phyloP scores from a whole-genome alignment of 768 basidiomycete species.

The Solioccasus polychromus region DNA sequence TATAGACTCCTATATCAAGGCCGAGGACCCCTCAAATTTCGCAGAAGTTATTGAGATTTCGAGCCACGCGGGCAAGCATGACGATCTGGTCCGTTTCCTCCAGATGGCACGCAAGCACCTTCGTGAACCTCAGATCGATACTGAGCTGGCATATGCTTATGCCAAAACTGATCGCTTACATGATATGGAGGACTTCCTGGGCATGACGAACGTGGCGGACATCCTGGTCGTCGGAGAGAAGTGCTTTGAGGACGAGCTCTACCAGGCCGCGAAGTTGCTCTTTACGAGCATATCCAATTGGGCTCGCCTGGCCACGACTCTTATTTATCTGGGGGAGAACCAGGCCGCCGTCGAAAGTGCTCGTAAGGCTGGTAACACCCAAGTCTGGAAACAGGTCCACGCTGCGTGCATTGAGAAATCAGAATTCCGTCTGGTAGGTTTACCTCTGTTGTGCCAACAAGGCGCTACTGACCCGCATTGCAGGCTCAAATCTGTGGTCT shows the following conservation, averaged over 20 bases:
- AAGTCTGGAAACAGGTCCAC: conserved; percentile 99
- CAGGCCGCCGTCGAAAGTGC: conserved; percentile 98
- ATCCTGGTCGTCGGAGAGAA: conserved; percentile 97
- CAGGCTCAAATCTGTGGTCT: conserved; percentile 98
- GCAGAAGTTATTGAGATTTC: conserved; percentile 95
- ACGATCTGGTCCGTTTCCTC: conserved; percentile 92
- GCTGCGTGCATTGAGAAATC: conserved; percentile 96
- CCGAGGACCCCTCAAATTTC: conserved; percentile 92
- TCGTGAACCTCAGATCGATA: conserved; percentile 97
- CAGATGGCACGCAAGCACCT: conserved; percentile 99
- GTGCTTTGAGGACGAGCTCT: conserved; percentile 97
- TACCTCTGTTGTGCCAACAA: neutral
- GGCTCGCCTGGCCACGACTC: conserved; percentile 95
- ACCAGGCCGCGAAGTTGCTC: conserved; percentile 93
- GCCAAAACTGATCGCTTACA: conserved; percentile 97
- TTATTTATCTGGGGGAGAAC: conserved; percentile 98
- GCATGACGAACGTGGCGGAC: conserved; percentile 98
- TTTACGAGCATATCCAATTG: conserved; percentile 98
- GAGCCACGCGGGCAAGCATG: conserved; percentile 86
- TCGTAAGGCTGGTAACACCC: conserved; percentile 98
- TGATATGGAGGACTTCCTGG: conserved; percentile 99
- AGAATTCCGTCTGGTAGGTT: conserved; percentile 83
- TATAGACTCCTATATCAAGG: conserved; percentile 95
- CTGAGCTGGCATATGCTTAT: conserved; percentile 96
- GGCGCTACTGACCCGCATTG: conserved; percentile 8